phyloP scores from a whole-genome alignment of 495 filamentous ascomycete species.

The Penicillium verhagenii region DNA sequence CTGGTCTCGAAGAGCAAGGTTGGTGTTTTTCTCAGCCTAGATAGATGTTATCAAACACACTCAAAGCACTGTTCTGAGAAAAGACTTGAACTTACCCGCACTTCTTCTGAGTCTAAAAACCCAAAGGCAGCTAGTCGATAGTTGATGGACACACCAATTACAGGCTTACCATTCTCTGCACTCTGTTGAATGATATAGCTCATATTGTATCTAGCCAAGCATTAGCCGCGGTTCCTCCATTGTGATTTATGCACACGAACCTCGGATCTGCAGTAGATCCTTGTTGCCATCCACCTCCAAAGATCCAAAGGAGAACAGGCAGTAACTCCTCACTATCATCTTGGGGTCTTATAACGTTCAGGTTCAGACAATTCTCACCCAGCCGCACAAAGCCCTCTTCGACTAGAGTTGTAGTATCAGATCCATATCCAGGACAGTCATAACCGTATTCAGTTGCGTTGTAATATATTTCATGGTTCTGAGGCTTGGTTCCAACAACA shows the following conservation, averaged over 20 bases:
- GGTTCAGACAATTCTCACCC: slow-evolving; percentile 62
- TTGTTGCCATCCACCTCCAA: slow-evolving; percentile 56
- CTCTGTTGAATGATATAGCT: slow-evolving; percentile 37
- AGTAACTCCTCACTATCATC: slow-evolving; percentile 41
- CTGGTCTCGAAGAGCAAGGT: slow-evolving; percentile 52
- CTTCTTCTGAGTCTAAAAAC: slow-evolving; percentile 57
- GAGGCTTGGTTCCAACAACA: neutral
- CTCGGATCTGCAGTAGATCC: slow-evolving; percentile 38
- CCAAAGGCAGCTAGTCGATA: slow-evolving; percentile 73
- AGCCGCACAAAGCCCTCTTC: slow-evolving; percentile 22
- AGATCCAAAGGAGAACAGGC: slow-evolving; percentile 67
- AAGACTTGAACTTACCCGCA: slow-evolving; percentile 27
- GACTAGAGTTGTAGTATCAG: slow-evolving; percentile 27
- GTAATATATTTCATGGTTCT: slow-evolving; percentile 17
- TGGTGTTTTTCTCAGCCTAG: slow-evolving; percentile 46
- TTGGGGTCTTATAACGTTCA: slow-evolving; percentile 62
- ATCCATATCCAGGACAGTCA: slow-evolving; percentile 39
- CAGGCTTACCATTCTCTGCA: slow-evolving; percentile 50
- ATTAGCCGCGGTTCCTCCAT: neutral
- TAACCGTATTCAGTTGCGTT: slow-evolving; percentile 38
- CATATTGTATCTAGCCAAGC: slow-evolving; percentile 32
- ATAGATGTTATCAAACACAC: neutral
- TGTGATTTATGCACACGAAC: slow-evolving; percentile 18
- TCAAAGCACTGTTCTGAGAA: neutral
- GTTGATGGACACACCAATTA: slow-evolving; percentile 72